Evolutionary conservation across 1,284 basidiomycete species (phyloP), one percentile per base, ranked within the genome.

Genomic region (Trametes sp.): DNA sequence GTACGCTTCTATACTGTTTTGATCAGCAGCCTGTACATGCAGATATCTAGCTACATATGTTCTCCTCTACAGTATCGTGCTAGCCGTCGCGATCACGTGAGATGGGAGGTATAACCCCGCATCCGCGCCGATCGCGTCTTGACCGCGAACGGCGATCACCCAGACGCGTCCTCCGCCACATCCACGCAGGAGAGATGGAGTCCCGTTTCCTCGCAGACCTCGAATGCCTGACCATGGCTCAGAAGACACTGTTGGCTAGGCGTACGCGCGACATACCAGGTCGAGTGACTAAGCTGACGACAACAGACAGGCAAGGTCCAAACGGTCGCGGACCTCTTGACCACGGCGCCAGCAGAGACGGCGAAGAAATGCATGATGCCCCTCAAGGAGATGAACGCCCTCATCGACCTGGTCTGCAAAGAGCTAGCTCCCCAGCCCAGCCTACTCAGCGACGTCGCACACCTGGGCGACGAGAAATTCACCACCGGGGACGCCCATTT

Each of bases 401-500:
- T 90, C 48, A 70, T 89, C 26, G 76, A 84, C 46, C 64, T 71
- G 51, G 77, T 87, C 14, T 85, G 82, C 67, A 73, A 73, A 42
- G 76, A 78, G 58, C 72, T 78, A 19, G 72, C 74, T 16, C 75
- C 73, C 48, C 70, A 71, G 21, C 72, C 81, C 28, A 71, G 69
- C 42, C 68, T 72, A 16, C 75, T 89, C 10, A 76, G 77, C 21
- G 74, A 79, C 4, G 70, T 79, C 50, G 64, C 71, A n/a, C 64
- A 73, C 24, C 70, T 77, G 48, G 77, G 74, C n/a, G 73, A 78
- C 24, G 80, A 82, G 48, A 76, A 72, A 35, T 85, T 87, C 69
- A 87, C 90, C 0, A 92, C 90, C 0, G 94, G 93, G 0, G 92
- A 95, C 72, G 63, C 75, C 1, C 71, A 77, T 11, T 76, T 96